A percentile compares a stretch with the other conserved stretches of the same genome.
Conservation (phyloP, 2,329 filamentous ascomycete genomes). For the Rutstroemia sp. region DNA sequence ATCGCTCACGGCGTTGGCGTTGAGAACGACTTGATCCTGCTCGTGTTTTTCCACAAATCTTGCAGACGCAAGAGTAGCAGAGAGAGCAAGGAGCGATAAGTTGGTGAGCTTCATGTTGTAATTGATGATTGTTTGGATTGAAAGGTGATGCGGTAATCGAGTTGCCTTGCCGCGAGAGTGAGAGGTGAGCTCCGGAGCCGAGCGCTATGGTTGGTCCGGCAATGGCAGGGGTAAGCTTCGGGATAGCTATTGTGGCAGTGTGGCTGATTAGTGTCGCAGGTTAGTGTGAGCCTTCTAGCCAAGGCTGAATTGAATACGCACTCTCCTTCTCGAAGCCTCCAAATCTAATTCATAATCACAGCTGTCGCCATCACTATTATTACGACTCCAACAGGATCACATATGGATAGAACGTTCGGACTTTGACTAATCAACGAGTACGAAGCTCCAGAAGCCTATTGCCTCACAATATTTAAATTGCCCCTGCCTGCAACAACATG, state of each 20-base stretch:
- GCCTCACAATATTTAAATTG: conserved; percentile 9
- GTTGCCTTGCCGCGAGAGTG: too few species aligned
- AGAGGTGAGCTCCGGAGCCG: too few species aligned
- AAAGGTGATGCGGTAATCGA: too few species aligned
- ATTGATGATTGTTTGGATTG: not conserved
- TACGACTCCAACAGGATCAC: not conserved
- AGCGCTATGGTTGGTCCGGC: too few species aligned
- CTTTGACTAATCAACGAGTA: not conserved
- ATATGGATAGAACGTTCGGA: not conserved
- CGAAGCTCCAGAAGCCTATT: not conserved
- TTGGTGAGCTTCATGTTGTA: conserved; percentile 43
- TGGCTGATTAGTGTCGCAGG: too few species aligned
- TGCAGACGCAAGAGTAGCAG: conserved; percentile 44
- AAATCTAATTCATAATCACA: conserved; percentile 3
- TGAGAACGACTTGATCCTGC: conserved; percentile 42
- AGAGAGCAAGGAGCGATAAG: conserved; percentile 44
- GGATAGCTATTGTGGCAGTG: too few species aligned
- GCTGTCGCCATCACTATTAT: not conserved
- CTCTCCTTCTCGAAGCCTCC: conserved; percentile 10
- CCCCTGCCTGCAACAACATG: conserved; percentile 39
- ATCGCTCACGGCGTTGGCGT: conserved; percentile 27
- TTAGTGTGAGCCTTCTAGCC: too few species aligned
- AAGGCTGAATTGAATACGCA: too few species aligned
- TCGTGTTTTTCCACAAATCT: conserved; percentile 50
- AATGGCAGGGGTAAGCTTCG: too few species aligned